Percentiles rank a stretch among this genome's conserved stretches.
phyloP scores from a whole-genome alignment of 805 yeast genomes.

The Wickerhamiella sergipiensis region DNA sequence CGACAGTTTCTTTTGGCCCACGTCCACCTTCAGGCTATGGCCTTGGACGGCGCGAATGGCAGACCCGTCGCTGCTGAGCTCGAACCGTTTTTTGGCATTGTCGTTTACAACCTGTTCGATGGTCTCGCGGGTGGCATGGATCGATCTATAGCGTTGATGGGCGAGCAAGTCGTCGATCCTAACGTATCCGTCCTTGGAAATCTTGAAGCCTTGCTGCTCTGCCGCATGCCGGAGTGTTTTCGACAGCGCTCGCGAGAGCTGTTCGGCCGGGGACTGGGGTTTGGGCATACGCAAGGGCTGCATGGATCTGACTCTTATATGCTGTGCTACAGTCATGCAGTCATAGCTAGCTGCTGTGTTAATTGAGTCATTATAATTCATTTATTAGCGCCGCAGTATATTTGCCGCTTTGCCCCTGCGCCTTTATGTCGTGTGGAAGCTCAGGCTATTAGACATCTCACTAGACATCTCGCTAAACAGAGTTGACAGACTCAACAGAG shows the following conservation, averaged over 20 bases:
- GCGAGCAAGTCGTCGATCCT: conserved; percentile 37
- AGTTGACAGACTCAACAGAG: too few species aligned
- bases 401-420: too few species aligned
- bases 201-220: conserved; percentile 43
- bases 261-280: not conserved
- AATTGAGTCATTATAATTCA: too few species aligned
- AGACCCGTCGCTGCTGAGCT: conserved; percentile 25
- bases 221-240: conserved; percentile 84
- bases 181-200: conserved; percentile 58
- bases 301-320: not conserved
- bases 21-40: conserved; percentile 49
- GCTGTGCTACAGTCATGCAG: not conserved
- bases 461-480: too few species aligned
- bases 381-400: too few species aligned
- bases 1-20: conserved; percentile 29
- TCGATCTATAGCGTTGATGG: conserved; percentile 45
- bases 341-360: not conserved
- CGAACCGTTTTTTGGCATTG: conserved; percentile 63
- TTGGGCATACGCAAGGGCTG: not conserved
- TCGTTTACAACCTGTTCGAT: conserved; percentile 43
- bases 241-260: conserved; percentile 52
- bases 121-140: conserved; percentile 42
- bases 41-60: conserved; percentile 87
- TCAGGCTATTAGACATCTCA: too few species aligned
- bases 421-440: too few species aligned